Evolutionary conservation across 768 basidiomycete species (phyloP), one percentile per base, ranked within the genome.

Genomic region (Leucosporidium scottii): DNA sequence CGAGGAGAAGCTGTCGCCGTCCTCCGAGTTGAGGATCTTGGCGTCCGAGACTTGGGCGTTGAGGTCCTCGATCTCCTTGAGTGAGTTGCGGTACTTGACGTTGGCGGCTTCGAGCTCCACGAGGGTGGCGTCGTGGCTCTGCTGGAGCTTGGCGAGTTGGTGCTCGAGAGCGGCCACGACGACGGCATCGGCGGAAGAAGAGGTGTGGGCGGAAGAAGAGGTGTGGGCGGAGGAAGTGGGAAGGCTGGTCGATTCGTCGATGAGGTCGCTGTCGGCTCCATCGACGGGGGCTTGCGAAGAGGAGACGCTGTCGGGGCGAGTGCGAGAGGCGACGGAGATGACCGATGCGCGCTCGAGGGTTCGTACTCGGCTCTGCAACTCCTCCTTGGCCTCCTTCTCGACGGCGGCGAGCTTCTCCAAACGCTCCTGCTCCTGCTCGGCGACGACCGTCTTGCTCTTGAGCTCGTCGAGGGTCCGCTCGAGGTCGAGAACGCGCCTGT

Each of bases 41-140:
- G 85, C 84, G 76, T 94, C 93, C 75, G 93, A 85, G 39, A 94
- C 86, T 77, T 96, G 91, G n/a, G 86, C 84, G 23, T 88, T 87
- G 50, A 99, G 84, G 74, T 93, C 91, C n/a, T 89, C 88, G 66
- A 99, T 94, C 78, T 94, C 90, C 59, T 85, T 84, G 36, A 97
- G 82, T 23, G 93, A 90, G 67, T 94, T 89, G 36, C 86, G 86
- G 76, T 93, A 97, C 78, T 93, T 93, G 63, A 80, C 78, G 1
- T 87, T 86, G 47, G 96, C 84, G 1, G 85, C 82, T 10, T 90
- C 86, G 48, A 93, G 82, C 73, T 93, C 90, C 12, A 85, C 81
- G 27, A 93, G 82, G 0, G 90, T 91, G 51, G 87, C 86, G 15
- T 85, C 85, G 74, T 92, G 89, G 4, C 87, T 89, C 75, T 90